Conservation (phyloP, 2,329 filamentous ascomycete genomes). For the Ceratocystis huliohia region DNA sequence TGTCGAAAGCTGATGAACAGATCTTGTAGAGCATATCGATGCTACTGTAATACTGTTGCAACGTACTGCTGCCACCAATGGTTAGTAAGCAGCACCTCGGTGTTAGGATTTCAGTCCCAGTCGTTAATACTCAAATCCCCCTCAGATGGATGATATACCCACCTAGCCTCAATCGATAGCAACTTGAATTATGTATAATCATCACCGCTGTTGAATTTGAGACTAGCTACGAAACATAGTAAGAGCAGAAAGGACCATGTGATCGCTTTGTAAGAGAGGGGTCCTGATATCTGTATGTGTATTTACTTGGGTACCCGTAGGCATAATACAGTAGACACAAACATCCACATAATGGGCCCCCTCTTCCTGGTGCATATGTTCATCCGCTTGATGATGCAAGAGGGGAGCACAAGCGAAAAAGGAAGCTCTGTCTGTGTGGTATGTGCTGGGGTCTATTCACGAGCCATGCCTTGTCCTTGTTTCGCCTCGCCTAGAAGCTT, state of each 20-base stretch:
- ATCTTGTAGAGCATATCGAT: neutral
- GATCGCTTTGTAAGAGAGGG: neutral
- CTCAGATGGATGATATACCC: too few relatives aligned
- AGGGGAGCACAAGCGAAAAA: slow-evolving; percentile 1
- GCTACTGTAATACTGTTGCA: neutral
- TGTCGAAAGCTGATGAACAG: neutral
- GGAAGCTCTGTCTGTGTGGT: slow-evolving; percentile 4
- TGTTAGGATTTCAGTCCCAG: too few relatives aligned
- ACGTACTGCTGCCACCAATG: neutral
- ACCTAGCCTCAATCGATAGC: too few relatives aligned
- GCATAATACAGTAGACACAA: neutral
- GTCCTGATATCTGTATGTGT: neutral
- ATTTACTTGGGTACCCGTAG: neutral
- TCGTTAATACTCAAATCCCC: too few relatives aligned
- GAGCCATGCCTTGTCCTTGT: slow-evolving; percentile 3
- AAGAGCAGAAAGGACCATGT: neutral
- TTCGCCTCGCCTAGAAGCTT: slow-evolving; percentile 1
- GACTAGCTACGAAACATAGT: neutral
- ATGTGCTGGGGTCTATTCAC: neutral
- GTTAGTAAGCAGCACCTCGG: too few relatives aligned
- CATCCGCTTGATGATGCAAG: neutral
- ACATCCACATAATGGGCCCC: neutral
- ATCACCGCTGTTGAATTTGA: neutral
- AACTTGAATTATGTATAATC: too few relatives aligned
- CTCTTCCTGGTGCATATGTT: neutral